Evolutionary conservation across 768 basidiomycete species (phyloP).

Genomic region (Naematelia aurantialba): DNA sequence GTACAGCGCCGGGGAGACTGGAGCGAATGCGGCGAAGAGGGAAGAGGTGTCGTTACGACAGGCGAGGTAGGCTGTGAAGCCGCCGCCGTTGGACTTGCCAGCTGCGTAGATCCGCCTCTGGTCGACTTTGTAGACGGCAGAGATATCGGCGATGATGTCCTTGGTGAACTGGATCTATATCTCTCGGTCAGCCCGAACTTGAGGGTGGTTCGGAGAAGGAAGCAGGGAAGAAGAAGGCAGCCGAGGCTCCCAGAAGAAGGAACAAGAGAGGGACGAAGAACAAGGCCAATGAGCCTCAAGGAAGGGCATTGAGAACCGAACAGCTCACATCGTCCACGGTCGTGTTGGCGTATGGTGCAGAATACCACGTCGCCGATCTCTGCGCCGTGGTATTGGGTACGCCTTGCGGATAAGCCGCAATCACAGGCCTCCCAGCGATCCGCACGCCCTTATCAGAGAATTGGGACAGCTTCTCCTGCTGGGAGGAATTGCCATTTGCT

Average conservation of each 20-base stretch:
- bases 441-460: too few species aligned
- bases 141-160: constrained; percentile 30
- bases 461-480: constrained; percentile 21
- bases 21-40: constrained; percentile 36
- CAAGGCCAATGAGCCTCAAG: too few species aligned
- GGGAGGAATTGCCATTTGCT: constrained; percentile 24
- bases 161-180: constrained; percentile 34
- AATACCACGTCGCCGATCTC: too few species aligned
- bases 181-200: neutral
- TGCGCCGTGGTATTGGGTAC: too few species aligned
- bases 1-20: constrained; percentile 35
- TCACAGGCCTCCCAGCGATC: too few species aligned
- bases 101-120: constrained; percentile 25
- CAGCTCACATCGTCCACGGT: too few species aligned
- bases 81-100: constrained; percentile 43
- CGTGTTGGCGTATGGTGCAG: too few species aligned
- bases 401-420: too few species aligned
- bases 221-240: too few species aligned
- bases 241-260: too few species aligned
- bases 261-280: too few species aligned
- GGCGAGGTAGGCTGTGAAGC: constrained; percentile 34
- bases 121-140: constrained; percentile 25
- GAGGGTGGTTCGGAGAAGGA: neutral
- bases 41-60: constrained; percentile 25
- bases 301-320: too few species aligned